Evolutionary conservation across 495 filamentous ascomycete species (phyloP), one percentile per base, ranked within the genome.

Genomic region (Penicillium odoratum): DNA sequence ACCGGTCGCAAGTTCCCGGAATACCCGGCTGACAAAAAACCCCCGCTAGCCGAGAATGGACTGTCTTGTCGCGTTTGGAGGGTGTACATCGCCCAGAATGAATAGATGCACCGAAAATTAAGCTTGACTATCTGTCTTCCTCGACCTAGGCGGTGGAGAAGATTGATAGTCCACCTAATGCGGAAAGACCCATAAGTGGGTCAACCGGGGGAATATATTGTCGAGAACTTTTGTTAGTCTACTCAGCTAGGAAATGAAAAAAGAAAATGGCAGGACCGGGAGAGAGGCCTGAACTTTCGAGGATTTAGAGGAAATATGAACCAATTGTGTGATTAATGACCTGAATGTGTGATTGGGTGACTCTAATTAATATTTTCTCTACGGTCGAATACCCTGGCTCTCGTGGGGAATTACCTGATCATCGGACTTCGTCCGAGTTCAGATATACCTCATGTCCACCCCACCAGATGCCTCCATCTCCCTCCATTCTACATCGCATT

Each of bases 181-280:
- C 69, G 68, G 68, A 7, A 60, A 53, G 4, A 69, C 67, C 38
- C 68, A 70, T 45, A 67, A 66, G 40, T 70, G 66, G 66, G 63
- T 67, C 2, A 69, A 70, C 38, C 58, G 67, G 7, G 65, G 65
- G 3, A 54, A 55, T 61, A 61, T 21, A 34, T 56, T 46, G 66
- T 63, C n/a, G 56, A 53, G 30, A 11, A 69, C 0, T 68, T 70
- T 61, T 29, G 63, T 70, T 26, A 55, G 64, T 55, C 48, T 70
- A 1, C 63, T 66, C 21, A 58, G 54, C 13, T 36, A 61, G 43
- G 64, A 65, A 34, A 61, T 68, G 55, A 52, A 63, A 2, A 65
- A 59, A 0, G 64, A 50, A 25, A 50, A 65, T 51, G 65, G 62
- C 0, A 31, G 40, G 48, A 50, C 16, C 68, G 53, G 67, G 61